These are phyloP conservation scores for Citrus trifoliata DNA, from an alignment of 345 rosid genomes.

Conservation along the genomic window DNA sequence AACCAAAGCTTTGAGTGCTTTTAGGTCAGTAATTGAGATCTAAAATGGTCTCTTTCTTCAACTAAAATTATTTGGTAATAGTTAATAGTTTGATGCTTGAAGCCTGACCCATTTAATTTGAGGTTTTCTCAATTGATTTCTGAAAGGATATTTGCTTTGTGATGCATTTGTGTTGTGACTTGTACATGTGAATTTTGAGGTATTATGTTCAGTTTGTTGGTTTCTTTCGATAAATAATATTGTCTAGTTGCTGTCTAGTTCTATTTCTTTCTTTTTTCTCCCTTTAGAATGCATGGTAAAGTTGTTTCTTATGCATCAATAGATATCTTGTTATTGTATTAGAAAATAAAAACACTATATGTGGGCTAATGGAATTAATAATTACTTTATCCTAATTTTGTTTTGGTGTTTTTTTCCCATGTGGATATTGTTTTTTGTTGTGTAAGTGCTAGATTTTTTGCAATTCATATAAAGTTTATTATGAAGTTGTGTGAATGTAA, in stretches of 20 bases:
- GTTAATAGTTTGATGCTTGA: background rate
- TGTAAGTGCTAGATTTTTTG: too few relatives aligned
- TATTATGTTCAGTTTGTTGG: background rate
- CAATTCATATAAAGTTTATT: too few relatives aligned
- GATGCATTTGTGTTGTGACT: background rate
- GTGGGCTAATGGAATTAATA: too few relatives aligned
- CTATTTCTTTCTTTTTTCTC: background rate
- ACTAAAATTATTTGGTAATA: background rate
- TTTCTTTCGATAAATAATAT: background rate
- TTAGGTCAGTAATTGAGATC: background rate
- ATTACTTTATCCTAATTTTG: background rate
- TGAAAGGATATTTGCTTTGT: background rate
- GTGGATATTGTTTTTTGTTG: too few relatives aligned
- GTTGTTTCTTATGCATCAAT: background rate
- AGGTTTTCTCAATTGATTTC: too few relatives aligned
- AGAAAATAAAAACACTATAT: too few relatives aligned
- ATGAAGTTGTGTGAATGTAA: too few relatives aligned
- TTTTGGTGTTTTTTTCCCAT: too few relatives aligned
- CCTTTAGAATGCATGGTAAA: background rate
- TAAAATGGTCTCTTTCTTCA: background rate
- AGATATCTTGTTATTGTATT: background rate
- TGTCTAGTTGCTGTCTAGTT: background rate
- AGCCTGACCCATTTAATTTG: background rate
- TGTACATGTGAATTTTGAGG: background rate
- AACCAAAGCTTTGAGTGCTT: background rate